A percentile compares a stretch with the other conserved stretches of the same genome.
Evolutionary conservation across 495 filamentous ascomycete genomes (phyloP).

Genomic region (Xylaria bambusicola): DNA sequence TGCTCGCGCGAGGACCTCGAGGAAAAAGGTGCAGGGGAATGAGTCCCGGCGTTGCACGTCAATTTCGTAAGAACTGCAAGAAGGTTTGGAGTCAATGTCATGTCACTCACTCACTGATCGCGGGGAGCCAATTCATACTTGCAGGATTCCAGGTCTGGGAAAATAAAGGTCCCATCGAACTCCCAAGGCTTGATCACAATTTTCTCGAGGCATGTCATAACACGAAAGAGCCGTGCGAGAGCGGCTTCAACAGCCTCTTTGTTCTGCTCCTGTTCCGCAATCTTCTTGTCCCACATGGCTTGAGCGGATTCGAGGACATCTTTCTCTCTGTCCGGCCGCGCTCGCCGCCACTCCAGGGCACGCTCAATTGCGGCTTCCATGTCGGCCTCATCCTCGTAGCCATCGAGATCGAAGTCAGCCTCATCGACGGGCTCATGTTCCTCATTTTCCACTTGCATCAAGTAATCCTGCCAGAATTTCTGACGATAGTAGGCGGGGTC

Average conservation of each 20-base stretch:
- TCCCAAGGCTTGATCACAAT: conserved; percentile 9
- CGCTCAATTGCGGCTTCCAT: conserved; percentile 2
- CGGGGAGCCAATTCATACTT: neutral
- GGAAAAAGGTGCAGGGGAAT: neutral
- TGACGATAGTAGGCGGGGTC: conserved; percentile 14
- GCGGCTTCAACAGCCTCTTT: neutral
- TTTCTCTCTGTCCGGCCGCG: conserved; percentile 1
- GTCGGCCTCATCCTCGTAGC: neutral
- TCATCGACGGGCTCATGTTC: conserved; percentile 11
- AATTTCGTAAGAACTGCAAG: conserved; percentile 4
- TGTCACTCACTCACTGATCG: neutral
- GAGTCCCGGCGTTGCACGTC: conserved; percentile 1
- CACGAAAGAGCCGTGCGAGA: neutral
- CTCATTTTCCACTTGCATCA: neutral
- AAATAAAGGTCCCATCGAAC: neutral
- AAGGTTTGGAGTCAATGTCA: neutral
- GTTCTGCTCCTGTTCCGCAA: neutral
- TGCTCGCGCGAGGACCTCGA: neutral
- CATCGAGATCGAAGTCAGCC: neutral
- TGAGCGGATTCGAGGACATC: neutral
- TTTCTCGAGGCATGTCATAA: conserved; percentile 1
- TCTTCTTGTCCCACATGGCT: neutral
- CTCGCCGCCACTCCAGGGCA: neutral
- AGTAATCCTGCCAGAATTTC: conserved; percentile 6
- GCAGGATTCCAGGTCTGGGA: conserved; percentile 5